Percentiles rank a stretch among this genome's conserved stretches.
phyloP scores from a whole-genome alignment of 805 yeast species.

The Priceomyces castillae region DNA sequence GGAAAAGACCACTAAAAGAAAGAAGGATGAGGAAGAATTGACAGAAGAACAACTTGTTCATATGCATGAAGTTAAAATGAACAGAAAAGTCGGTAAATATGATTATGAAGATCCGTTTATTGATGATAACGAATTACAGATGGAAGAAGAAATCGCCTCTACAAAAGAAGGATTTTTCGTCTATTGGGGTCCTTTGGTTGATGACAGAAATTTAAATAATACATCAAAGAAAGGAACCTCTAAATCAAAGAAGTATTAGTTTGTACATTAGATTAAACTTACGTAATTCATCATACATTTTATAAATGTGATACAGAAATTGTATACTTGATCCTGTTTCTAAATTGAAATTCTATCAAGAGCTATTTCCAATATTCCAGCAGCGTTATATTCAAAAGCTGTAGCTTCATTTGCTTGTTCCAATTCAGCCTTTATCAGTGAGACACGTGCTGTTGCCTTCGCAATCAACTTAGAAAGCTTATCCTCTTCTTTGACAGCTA shows the following conservation, averaged over 20 bases:
- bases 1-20: constrained; percentile 11
- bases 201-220: constrained; percentile 31
- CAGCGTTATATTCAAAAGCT: constrained; percentile 25
- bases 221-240: constrained; percentile 23
- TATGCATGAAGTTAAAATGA: constrained; percentile 47
- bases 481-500: constrained; percentile 13
- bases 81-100: constrained; percentile 83
- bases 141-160: constrained; percentile 92
- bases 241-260: constrained; percentile 24
- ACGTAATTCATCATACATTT: neutral
- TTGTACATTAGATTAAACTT: constrained; percentile 1
- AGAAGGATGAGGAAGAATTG: constrained; percentile 25
- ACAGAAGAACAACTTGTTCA: constrained; percentile 44
- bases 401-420: constrained; percentile 5
- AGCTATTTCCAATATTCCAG: constrained; percentile 32
- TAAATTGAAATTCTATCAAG: constrained; percentile 27
- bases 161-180: constrained; percentile 96
- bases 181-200: constrained; percentile 86
- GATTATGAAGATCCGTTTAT: constrained; percentile 94
- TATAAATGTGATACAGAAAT: neutral
- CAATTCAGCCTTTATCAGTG: constrained; percentile 13
- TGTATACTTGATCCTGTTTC: constrained; percentile 2
- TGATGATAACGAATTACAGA: constrained; percentile 86
- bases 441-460: constrained; percentile 14
- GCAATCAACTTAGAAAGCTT: constrained; percentile 14